Evolutionary conservation across 306 rosid species (phyloP), one percentile per base, ranked within the genome.

Genomic region (Pterocarpus santalinus): DNA sequence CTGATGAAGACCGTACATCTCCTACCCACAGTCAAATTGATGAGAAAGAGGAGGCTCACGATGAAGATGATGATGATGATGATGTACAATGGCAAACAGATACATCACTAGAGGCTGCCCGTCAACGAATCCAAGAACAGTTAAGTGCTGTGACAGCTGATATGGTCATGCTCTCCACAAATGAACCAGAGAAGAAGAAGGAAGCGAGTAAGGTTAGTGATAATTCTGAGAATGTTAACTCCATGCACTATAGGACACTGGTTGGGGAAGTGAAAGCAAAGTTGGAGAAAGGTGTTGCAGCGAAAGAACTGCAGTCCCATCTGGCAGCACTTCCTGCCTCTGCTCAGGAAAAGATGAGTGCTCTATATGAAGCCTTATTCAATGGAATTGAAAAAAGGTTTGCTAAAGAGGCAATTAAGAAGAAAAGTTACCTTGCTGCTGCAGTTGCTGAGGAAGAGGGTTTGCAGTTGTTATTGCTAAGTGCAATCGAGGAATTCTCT

Each of bases 11-110:
- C 32, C 88, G 44, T 1, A 1, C 65, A 0, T 88, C 94, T 6
- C 90, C 94, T 22, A 36, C 92, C 28, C 87, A 36, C 73, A 88
- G 84, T 84, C 88, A 79, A 72, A 35, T 10, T 51, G 83, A 79
- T 64, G 90, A 88, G 62, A 85, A 87, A 52, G 75, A 85, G 0
- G 86, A 79, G 43, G 75, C 72, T 58, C 65, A 15, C 11, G 90
- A 65, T 16, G 83, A 86, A 43, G 87, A 75, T 1, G 86, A 76
- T 12, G 82, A 75, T 1, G 86, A 76, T 12, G 82, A 79, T 55
- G 92, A 88, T 46, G 79, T 90, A 1, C 81, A 90, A 72, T 90
- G 94, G 94, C 92, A 75, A 60, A 87, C 94, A 3, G 94, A 90
- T 77, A 87, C 94, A 32, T 90, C 94, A 11, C 8, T 76, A 30